These are phyloP conservation scores for Spencermartinsiella ligniputridi DNA, from an alignment of 1,139 yeast genomes.

Conservation along the genomic window DNA sequence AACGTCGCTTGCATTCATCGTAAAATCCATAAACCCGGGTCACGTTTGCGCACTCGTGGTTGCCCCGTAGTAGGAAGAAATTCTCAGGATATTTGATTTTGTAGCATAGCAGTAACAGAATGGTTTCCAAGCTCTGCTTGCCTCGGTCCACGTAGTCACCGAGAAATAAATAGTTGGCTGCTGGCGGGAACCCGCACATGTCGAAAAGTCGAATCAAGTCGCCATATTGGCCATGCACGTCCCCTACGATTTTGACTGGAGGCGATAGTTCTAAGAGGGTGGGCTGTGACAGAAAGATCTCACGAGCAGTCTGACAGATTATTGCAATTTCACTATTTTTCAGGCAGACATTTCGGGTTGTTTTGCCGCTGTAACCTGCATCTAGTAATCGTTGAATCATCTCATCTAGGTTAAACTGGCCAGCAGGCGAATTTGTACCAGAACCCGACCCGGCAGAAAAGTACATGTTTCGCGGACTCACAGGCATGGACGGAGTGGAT, in stretches of 20 bases:
- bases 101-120: constrained; percentile 76
- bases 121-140: constrained; percentile 89
- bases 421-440: constrained; percentile 9
- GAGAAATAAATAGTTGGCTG: constrained; percentile 80
- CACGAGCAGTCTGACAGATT: constrained; percentile 83
- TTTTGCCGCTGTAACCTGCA: constrained; percentile 92
- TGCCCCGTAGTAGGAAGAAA: constrained; percentile 86
- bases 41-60: constrained; percentile 95
- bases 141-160: constrained; percentile 99
- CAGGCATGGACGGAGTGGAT: constrained; percentile 9
- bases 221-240: constrained; percentile 94
- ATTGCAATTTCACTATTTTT: constrained; percentile 83
- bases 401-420: constrained; percentile 55
- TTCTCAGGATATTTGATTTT: constrained; percentile 96
- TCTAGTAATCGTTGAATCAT: constrained; percentile 84
- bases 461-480: constrained; percentile 17
- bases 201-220: constrained; percentile 88
- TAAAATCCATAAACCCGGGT: constrained; percentile 95
- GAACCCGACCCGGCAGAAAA: background rate
- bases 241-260: constrained; percentile 96
- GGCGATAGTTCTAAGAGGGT: constrained; percentile 83
- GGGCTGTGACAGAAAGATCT: constrained; percentile 84
- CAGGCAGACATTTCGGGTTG: constrained; percentile 82
- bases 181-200: constrained; percentile 98
- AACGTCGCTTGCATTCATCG: constrained; percentile 93